These are phyloP conservation scores for Colletotrichum spinosum DNA, from an alignment of 2,329 filamentous ascomycete species.

Conservation along the genomic window DNA sequence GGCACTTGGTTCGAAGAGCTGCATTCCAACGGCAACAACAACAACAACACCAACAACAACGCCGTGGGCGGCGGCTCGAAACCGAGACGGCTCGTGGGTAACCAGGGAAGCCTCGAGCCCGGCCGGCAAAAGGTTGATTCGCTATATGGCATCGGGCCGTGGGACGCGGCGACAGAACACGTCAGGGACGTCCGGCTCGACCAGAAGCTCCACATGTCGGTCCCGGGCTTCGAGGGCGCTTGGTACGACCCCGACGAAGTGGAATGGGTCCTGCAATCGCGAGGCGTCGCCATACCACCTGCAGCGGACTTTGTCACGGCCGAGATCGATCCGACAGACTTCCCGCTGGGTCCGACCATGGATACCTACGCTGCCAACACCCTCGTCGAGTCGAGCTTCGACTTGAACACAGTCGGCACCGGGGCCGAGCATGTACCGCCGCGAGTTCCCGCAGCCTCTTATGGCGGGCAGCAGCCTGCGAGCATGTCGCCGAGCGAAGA, in stretches of 20 bases:
- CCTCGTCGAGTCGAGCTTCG: neutral
- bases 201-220: constrained; percentile 60
- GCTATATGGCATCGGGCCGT: constrained; percentile 57
- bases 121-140: constrained; percentile 48
- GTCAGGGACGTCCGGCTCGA: constrained; percentile 57
- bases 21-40: constrained; percentile 1
- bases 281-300: constrained; percentile 72
- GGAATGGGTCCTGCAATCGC: constrained; percentile 76
- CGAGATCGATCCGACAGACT: constrained; percentile 61
- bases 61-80: neutral
- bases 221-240: constrained; percentile 76
- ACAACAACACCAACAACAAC: neutral
- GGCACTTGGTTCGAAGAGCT: constrained; percentile 69
- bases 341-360: constrained; percentile 41
- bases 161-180: constrained; percentile 51
- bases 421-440: neutral
- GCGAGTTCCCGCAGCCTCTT: too few species aligned
- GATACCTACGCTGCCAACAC: neutral
- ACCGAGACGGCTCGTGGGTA: constrained; percentile 46
- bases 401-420: neutral
- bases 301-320: constrained; percentile 70
- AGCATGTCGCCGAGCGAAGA: neutral
- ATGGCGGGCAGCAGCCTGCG: neutral
- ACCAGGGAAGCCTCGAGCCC: constrained; percentile 48
- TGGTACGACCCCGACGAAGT: constrained; percentile 85